Conservation (phyloP, 202 grass and related monocot genomes). For the Saccharum hybrid region DNA sequence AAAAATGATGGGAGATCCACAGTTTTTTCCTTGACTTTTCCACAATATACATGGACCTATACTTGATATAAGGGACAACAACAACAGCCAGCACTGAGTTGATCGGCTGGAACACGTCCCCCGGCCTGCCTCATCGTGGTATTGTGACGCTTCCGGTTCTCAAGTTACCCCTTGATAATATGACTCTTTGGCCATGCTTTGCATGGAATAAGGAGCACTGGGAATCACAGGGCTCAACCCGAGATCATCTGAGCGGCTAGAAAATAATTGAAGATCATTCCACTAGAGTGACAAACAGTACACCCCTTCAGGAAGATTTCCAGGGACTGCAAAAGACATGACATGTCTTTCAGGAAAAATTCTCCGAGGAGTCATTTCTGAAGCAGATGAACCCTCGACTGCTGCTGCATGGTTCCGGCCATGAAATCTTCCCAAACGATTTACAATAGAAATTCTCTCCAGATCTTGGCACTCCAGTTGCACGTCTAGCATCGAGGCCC, state of each 20-base stretch:
- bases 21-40: conserved; percentile 56
- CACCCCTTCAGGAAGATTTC: conserved; percentile 83
- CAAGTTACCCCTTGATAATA: conserved; percentile 48
- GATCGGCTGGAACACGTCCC: conserved; percentile 60
- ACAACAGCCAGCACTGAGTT: conserved; percentile 57
- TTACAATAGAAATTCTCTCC: conserved; percentile 98
- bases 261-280: conserved; percentile 53
- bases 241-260: conserved; percentile 28
- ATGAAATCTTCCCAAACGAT: conserved; percentile 97
- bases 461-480: conserved; percentile 95
- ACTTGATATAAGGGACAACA: conserved; percentile 62
- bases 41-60: conserved; percentile 87
- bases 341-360: conserved; percentile 88
- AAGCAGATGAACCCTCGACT: conserved; percentile 53
- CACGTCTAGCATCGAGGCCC: conserved; percentile 77
- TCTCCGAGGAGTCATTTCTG: conserved; percentile 52
- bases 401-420: conserved; percentile 67
- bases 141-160: conserved; percentile 42
- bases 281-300: conserved; percentile 75
- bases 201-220: conserved; percentile 51
- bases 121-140: conserved; percentile 45
- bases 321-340: conserved; percentile 69
- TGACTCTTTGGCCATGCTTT: conserved; percentile 54
- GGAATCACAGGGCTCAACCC: conserved; percentile 35
- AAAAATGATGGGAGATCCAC: conserved; percentile 62